Percentiles rank a stretch among this genome's conserved stretches.
Conservation (phyloP, 1,139 yeast species). For the Kurtzmaniella quercitrusa region DNA sequence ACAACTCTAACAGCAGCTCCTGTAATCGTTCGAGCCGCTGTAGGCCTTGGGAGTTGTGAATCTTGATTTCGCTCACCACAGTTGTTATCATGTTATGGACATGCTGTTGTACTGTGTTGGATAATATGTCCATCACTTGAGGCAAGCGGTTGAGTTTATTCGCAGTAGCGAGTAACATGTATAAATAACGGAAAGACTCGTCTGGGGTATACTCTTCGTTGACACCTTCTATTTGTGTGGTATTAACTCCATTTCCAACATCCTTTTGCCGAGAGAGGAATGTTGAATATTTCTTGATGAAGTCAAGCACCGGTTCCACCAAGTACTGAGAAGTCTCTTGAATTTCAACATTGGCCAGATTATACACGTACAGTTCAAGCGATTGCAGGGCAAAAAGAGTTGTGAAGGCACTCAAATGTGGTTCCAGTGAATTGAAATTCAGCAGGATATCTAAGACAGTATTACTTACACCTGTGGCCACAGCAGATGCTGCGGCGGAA, state of each 20-base stretch:
- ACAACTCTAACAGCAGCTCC: slow-evolving; percentile 21
- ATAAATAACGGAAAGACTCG: slow-evolving; percentile 55
- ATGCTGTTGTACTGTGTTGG: slow-evolving; percentile 41
- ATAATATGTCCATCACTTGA: slow-evolving; percentile 54
- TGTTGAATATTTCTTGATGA: slow-evolving; percentile 15
- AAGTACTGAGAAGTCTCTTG: slow-evolving; percentile 48
- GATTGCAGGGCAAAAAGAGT: slow-evolving; percentile 39
- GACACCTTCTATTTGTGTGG: slow-evolving; percentile 19
- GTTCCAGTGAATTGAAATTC: slow-evolving; percentile 11
- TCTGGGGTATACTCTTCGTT: slow-evolving; percentile 16
- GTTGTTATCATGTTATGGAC: slow-evolving; percentile 51
- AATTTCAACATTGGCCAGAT: slow-evolving; percentile 56
- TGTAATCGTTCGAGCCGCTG: slow-evolving; percentile 31
- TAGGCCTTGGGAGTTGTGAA: slow-evolving; percentile 32
- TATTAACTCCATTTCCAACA: slow-evolving; percentile 13
- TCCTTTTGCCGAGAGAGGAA: slow-evolving; percentile 20
- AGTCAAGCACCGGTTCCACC: slow-evolving; percentile 38
- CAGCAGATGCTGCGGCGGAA: not conserved
- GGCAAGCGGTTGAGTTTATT: slow-evolving; percentile 61
- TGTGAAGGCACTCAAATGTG: slow-evolving; percentile 34
- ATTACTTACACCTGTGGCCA: not conserved
- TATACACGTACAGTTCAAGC: slow-evolving; percentile 53
- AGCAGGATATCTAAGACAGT: not conserved
- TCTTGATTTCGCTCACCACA: slow-evolving; percentile 61
- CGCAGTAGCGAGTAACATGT: slow-evolving; percentile 54